Evolutionary conservation across 1,284 basidiomycete species (phyloP).

Genomic region (Vanrija sp.): DNA sequence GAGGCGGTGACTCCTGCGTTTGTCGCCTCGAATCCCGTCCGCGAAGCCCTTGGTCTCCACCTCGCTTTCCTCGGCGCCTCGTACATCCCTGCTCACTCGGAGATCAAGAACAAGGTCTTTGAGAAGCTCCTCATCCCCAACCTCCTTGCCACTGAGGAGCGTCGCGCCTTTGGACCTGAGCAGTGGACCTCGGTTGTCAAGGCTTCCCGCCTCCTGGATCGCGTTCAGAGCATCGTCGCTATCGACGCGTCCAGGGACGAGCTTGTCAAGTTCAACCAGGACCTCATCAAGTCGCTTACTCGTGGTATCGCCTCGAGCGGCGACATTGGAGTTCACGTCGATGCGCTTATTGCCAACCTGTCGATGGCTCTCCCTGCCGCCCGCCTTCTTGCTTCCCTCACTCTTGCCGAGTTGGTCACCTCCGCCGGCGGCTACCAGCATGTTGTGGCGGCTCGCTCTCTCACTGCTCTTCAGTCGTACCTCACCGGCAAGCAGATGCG

Average conservation of each 20-base stretch:
- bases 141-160: constrained; percentile 66
- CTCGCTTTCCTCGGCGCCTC: constrained; percentile 60
- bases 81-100: constrained; percentile 49
- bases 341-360: constrained; percentile 10
- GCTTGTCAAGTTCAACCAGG: constrained; percentile 13
- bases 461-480: constrained; percentile 18
- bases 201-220: constrained; percentile 8
- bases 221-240: constrained; percentile 3
- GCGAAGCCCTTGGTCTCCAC: constrained; percentile 55
- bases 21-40: constrained; percentile 41
- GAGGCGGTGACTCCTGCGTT: constrained; percentile 54
- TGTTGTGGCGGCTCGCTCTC: constrained; percentile 53
- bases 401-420: constrained; percentile 16
- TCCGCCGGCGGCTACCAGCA: constrained; percentile 16
- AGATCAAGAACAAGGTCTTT: constrained; percentile 54
- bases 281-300: constrained; percentile 10
- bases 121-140: constrained; percentile 65
- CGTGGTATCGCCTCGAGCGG: constrained; percentile 11
- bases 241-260: constrained; percentile 5
- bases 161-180: constrained; percentile 59
- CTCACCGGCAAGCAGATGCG: constrained; percentile 13
- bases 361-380: constrained; percentile 1
- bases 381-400: constrained; percentile 12
- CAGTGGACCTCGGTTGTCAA: constrained; percentile 54
- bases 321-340: constrained; percentile 15